Base-by-base conservation (phyloP, 805 yeast genomes). In the Cyberlindnera xylosilytica region DNA sequence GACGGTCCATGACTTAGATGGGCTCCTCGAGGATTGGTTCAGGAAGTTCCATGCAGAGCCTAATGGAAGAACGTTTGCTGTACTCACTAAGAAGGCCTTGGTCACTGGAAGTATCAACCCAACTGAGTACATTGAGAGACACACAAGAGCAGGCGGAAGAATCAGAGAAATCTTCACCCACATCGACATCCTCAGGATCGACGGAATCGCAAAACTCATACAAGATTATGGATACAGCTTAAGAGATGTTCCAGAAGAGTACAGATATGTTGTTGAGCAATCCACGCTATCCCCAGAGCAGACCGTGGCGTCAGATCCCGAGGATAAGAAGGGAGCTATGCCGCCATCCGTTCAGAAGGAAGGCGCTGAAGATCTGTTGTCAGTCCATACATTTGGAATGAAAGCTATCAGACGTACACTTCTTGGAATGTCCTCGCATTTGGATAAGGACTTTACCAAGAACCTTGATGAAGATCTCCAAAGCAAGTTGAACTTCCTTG, bases 341-440 rank as follows among this genome's bases (percentile, higher is more conserved):
- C 60, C 69, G 30, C 70, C 68, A 15, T 54, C 76, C 0, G 56
- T 87, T 12, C 85, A 83, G 47, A 76, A 76, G 32, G 70, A 67
- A 8, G 44, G 47, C 10, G 68, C 73, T 26, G 79, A 71, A 2
- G 67, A 67, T 13, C 70, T 90, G 37, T 63, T 65, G 36, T 72
- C 95, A 1, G 95, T 87, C 8, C 82, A 80, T 34, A 78, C 96
- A 0, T 77, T 79, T 46, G 95, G 93, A 11, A 73, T 89, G 65
- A 82, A 81, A 51, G 83, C 82, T 13, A 82, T 90, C 45, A 78
- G 91, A 59, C 87, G 85, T 52, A 77, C 91, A 3, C 68, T 89
- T 30, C 58, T 79, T 18, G 85, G 81, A 1, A 60, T 81, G 58
- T 37, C 53, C 59, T 45, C 63, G 53, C 41, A 61, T 41, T 12